Conservation (phyloP, 208 protist genomes). For the Angomonas ambiguus region DNA sequence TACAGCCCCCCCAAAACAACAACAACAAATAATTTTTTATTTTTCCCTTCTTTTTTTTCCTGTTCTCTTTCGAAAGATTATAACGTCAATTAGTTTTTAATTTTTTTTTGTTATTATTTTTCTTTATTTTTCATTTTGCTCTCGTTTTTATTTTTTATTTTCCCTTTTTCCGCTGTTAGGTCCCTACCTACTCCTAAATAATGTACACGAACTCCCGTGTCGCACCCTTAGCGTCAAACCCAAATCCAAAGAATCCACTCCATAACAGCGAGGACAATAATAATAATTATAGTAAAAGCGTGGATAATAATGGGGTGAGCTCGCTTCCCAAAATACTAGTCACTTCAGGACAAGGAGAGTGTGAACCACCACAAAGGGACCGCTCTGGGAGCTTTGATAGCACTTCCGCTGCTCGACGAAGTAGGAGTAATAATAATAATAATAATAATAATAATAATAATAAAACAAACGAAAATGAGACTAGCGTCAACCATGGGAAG, state of each 20-base stretch:
- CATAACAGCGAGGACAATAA: too few species aligned
- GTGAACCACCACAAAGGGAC: neutral
- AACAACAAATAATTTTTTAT: neutral
- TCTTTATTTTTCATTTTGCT: slow-evolving; percentile 1
- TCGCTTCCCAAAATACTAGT: too few species aligned
- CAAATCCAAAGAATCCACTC: too few species aligned
- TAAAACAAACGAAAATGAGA: neutral
- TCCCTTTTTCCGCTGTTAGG: neutral
- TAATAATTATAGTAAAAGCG: too few species aligned
- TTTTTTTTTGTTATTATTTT: neutral
- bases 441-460: slow-evolving; percentile 7
- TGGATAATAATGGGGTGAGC: too few species aligned
- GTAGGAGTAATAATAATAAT: slow-evolving; percentile 1
- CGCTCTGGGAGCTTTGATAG: neutral
- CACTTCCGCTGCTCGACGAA: neutral
- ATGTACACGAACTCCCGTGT: too few species aligned
- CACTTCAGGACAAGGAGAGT: neutral
- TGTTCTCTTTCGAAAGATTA: neutral
- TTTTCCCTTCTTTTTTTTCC: slow-evolving; percentile 5
- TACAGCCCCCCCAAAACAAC: neutral
- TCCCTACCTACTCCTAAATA: neutral
- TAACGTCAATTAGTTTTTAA: slow-evolving; percentile 1
- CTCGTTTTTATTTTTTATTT: slow-evolving; percentile 8
- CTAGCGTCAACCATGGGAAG: too few species aligned
- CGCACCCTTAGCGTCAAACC: too few species aligned